A percentile compares a stretch with the other conserved stretches of the same genome.
These are phyloP conservation scores for Phoma herbarum DNA, from an alignment of 2,329 filamentous ascomycete genomes.

Conservation along the genomic window DNA sequence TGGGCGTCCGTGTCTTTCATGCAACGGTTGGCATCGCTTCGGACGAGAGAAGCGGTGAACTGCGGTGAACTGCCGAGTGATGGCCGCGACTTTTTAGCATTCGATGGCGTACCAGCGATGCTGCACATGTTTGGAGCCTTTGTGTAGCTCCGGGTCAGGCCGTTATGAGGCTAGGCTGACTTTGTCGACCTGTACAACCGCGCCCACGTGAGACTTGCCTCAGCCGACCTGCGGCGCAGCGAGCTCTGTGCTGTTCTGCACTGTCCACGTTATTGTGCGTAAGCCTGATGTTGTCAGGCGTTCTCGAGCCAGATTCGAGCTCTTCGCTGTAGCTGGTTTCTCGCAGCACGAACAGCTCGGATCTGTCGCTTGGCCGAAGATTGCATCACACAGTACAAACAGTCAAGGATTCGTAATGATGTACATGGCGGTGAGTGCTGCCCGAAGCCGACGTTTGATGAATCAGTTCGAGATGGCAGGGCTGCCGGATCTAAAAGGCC, in stretches of 20 bases:
- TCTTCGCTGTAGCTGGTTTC: conserved; percentile 14
- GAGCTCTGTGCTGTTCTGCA: conserved; percentile 41
- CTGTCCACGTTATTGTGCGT: conserved; percentile 42
- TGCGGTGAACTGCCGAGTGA: conserved; percentile 48
- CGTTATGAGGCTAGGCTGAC: conserved; percentile 31
- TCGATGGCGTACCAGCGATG: conserved; percentile 31
- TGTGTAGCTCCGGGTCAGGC: conserved; percentile 44
- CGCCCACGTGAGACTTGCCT: conserved; percentile 42
- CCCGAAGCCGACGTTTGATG: conserved; percentile 42
- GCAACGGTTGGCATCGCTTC: conserved; percentile 25
- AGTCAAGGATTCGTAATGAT: conserved; percentile 38
- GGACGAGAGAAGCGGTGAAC: conserved; percentile 41
- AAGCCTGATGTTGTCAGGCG: conserved; percentile 23
- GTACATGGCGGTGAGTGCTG: conserved; percentile 49
- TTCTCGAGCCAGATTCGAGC: conserved; percentile 21
- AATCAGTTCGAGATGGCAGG: conserved; percentile 41
- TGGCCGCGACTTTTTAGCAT: conserved; percentile 42
- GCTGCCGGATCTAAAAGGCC: conserved; percentile 43
- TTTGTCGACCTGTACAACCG: conserved; percentile 25
- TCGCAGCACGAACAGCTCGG: conserved; percentile 5
- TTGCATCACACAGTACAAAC: conserved; percentile 36
- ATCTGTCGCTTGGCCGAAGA: conserved; percentile 28
- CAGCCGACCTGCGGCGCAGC: conserved; percentile 37
- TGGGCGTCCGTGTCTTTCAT: conserved; percentile 25
- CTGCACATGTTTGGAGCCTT: conserved; percentile 33